These are phyloP conservation scores for Metschnikowia cerradonensis DNA, from an alignment of 805 yeast genomes.

Conservation along the genomic window DNA sequence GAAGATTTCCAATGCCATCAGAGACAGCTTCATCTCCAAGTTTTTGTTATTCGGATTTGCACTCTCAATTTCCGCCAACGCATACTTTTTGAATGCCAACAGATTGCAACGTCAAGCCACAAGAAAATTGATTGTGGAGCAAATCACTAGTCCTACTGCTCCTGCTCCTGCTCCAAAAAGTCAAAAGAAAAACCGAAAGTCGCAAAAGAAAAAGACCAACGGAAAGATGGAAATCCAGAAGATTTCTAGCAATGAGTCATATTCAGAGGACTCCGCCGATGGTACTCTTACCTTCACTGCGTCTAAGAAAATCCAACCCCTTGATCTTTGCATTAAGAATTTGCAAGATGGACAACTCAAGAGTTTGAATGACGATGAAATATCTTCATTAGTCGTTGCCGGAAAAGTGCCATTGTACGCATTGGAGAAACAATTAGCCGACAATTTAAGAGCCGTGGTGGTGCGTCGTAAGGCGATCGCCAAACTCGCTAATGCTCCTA, in stretches of 20 bases:
- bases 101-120: conserved; percentile 53
- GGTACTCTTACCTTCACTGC: conserved; percentile 22
- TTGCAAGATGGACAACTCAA: conserved; percentile 70
- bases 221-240: background rate
- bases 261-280: conserved; percentile 12
- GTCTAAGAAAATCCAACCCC: conserved; percentile 34
- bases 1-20: conserved; percentile 61
- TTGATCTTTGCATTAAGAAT: conserved; percentile 59
- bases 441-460: conserved; percentile 87
- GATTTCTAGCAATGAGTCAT: conserved; percentile 1
- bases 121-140: conserved; percentile 37
- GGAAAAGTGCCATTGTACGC: conserved; percentile 92
- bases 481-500: conserved; percentile 73
- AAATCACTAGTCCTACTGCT: conserved; percentile 29
- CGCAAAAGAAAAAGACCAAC: background rate
- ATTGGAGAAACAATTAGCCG: conserved; percentile 84
- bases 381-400: conserved; percentile 60
- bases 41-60: conserved; percentile 68
- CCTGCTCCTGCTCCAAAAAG: conserved; percentile 1
- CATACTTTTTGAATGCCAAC: conserved; percentile 84
- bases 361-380: conserved; percentile 66
- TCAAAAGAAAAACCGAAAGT: background rate
- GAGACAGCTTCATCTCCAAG: conserved; percentile 78
- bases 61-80: conserved; percentile 73
- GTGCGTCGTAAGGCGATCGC: conserved; percentile 94